Percentiles rank a stretch among this genome's conserved stretches.
Evolutionary conservation across 768 basidiomycete species (phyloP).

Genomic region (Leucocoprinus birnbaumii): DNA sequence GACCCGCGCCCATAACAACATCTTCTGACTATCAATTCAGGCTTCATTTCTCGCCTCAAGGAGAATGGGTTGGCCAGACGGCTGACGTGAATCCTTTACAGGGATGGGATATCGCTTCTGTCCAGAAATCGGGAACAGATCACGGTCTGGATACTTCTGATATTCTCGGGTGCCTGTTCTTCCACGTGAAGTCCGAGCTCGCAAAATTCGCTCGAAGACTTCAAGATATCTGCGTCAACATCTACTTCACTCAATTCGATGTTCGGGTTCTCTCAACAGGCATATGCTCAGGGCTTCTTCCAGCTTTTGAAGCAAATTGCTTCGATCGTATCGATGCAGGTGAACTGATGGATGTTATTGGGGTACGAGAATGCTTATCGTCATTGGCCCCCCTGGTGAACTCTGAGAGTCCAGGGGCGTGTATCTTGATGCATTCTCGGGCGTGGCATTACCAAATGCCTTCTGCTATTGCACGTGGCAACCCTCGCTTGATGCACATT

Average conservation of each 20-base stretch:
- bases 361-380: conserved; percentile 26
- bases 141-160: conserved; percentile 31
- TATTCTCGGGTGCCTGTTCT: conserved; percentile 41
- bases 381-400: conserved; percentile 37
- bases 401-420: conserved; percentile 27
- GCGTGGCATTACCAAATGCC: conserved; percentile 31
- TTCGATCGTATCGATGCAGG: conserved; percentile 40
- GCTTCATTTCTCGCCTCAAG: conserved; percentile 42
- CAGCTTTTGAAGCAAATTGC: conserved; percentile 30
- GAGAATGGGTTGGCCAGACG: conserved; percentile 40
- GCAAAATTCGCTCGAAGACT: conserved; percentile 34
- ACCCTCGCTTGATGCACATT: conserved; percentile 27
- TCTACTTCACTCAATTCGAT: conserved; percentile 40
- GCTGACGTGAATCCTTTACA: conserved; percentile 42
- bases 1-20: not conserved
- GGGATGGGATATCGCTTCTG: conserved; percentile 46
- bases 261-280: conserved; percentile 37
- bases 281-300: conserved; percentile 35
- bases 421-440: conserved; percentile 36
- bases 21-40: conserved; percentile 16
- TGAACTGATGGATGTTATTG: conserved; percentile 30
- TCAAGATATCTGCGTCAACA: conserved; percentile 31
- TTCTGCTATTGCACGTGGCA: conserved; percentile 27
- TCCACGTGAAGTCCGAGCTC: conserved; percentile 38
- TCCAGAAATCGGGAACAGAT: conserved; percentile 33